These are phyloP conservation scores for Mycena floridula DNA, from an alignment of 768 basidiomycete species.

Conservation along the genomic window DNA sequence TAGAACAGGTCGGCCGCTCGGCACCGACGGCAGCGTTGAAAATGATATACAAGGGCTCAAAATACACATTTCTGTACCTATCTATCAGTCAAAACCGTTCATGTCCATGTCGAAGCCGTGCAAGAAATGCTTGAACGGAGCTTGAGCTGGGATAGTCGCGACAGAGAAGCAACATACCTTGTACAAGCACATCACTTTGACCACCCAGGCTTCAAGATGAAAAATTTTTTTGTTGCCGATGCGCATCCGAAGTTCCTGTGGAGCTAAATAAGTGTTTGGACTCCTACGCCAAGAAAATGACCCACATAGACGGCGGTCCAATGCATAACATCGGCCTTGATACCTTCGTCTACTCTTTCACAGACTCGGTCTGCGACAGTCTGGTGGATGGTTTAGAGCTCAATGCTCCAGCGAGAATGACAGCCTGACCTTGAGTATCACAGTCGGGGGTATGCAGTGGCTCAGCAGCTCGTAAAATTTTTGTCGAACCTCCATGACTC, in stretches of 20 bases:
- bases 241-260: slow-evolving; percentile 93
- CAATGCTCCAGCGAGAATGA: no score
- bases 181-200: slow-evolving; percentile 90
- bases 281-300: slow-evolving; percentile 2
- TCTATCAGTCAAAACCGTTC: slow-evolving; percentile 50
- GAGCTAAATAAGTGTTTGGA: neutral
- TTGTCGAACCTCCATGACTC: slow-evolving; percentile 85
- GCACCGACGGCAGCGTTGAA: neutral
- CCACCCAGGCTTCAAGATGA: slow-evolving; percentile 96
- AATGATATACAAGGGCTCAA: neutral
- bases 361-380: slow-evolving; percentile 88
- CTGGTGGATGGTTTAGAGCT: slow-evolving; percentile 34
- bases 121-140: slow-evolving; percentile 49
- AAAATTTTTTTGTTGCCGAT: slow-evolving; percentile 88
- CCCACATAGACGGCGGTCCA: slow-evolving; percentile 96
- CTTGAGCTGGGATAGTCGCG: neutral
- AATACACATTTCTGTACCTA: no score
- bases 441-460: slow-evolving; percentile 93
- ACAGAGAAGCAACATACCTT: slow-evolving; percentile 51
- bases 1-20: neutral
- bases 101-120: slow-evolving; percentile 48
- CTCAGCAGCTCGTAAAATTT: slow-evolving; percentile 94
- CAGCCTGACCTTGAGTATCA: slow-evolving; percentile 87
- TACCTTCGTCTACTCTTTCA: slow-evolving; percentile 79
- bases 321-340: slow-evolving; percentile 93